Conservation (phyloP, 129 eudicot genomes). For the Mikania micrantha region DNA sequence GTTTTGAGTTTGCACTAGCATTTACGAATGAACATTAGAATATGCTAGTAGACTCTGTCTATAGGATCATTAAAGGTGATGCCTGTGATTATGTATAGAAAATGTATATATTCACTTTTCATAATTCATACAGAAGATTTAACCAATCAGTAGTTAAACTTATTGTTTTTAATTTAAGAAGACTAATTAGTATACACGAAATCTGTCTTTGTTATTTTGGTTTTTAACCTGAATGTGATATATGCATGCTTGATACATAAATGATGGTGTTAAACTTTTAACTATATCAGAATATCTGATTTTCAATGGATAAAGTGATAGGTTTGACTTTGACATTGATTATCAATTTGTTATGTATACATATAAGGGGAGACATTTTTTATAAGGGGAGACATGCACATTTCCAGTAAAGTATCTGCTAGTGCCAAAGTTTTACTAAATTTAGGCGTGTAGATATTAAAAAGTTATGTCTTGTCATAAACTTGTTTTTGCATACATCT, state of each 20-base stretch:
- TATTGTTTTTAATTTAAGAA: neutral
- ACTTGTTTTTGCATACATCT: neutral
- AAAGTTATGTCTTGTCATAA: neutral
- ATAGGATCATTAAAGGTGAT: neutral
- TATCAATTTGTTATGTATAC: neutral
- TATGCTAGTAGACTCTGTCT: neutral
- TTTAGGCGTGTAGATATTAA: neutral
- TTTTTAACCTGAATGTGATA: neutral
- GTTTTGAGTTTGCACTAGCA: conserved; percentile 7
- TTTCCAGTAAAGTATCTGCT: neutral
- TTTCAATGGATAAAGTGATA: neutral
- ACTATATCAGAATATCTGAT: neutral
- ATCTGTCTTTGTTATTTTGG: neutral
- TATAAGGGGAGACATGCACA: neutral
- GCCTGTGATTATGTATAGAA: neutral
- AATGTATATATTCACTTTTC: neutral
- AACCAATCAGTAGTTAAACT: neutral
- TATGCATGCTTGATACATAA: neutral
- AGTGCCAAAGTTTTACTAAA: neutral
- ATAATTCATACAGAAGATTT: neutral
- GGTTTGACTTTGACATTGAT: conserved; percentile 17
- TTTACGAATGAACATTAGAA: neutral
- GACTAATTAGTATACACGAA: neutral
- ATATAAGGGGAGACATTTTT: no score
- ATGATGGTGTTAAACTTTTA: neutral